Conservation (phyloP, 352 stramenopile genomes). For the Phytophthora brassicae region DNA sequence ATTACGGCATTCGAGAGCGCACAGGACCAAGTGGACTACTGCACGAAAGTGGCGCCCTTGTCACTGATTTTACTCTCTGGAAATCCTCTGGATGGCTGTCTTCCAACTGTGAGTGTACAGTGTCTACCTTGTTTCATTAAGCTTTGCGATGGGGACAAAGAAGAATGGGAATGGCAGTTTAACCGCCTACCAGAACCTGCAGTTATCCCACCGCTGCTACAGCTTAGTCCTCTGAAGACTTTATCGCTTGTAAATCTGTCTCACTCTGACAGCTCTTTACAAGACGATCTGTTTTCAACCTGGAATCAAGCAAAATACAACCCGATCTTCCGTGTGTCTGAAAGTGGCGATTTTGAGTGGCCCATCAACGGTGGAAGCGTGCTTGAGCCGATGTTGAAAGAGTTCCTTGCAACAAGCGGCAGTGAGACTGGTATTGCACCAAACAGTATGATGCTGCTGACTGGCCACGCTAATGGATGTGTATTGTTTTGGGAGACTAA, state of each 20-base stretch:
- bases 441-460: slow-evolving; percentile 57
- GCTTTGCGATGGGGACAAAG: slow-evolving; percentile 52
- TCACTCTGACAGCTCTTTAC: slow-evolving; percentile 38
- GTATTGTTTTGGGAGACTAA: slow-evolving; percentile 70
- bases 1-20: slow-evolving; percentile 50
- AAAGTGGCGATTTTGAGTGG: slow-evolving; percentile 65
- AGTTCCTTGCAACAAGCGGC: slow-evolving; percentile 40
- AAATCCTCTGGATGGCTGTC: slow-evolving; percentile 70
- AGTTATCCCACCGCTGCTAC: slow-evolving; percentile 48
- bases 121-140: slow-evolving; percentile 64
- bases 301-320: slow-evolving; percentile 44
- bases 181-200: slow-evolving; percentile 35
- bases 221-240: slow-evolving; percentile 52
- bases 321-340: slow-evolving; percentile 31
- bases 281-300: slow-evolving; percentile 48
- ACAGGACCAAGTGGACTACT: slow-evolving; percentile 59
- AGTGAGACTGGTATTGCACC: slow-evolving; percentile 29
- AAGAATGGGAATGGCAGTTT: slow-evolving; percentile 72
- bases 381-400: slow-evolving; percentile 53
- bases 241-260: slow-evolving; percentile 45
- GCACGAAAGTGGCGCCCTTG: slow-evolving; percentile 51
- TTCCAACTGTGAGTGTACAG: slow-evolving; percentile 63
- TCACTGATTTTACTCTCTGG: slow-evolving; percentile 67
- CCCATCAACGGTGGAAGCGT: slow-evolving; percentile 68
- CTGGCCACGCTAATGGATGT: slow-evolving; percentile 52